Percentiles rank a stretch among this genome's conserved stretches.
Evolutionary conservation across 192 early-diverging fungal species (phyloP).

Genomic region (Coemansia sp.): DNA sequence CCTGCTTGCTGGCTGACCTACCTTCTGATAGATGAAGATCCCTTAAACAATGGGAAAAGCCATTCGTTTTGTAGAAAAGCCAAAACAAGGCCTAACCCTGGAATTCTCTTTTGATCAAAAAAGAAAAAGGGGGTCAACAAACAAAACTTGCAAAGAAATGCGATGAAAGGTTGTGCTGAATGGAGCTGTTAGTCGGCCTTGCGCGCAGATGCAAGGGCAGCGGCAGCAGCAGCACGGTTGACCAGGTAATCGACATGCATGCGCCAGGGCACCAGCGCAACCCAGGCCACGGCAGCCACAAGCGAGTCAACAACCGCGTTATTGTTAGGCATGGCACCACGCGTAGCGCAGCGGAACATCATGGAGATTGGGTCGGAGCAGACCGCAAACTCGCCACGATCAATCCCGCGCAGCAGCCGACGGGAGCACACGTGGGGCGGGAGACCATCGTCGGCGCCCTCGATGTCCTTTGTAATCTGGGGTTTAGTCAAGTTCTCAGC

Average conservation of each 20-base stretch:
- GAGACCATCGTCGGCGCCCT: conserved; percentile 62
- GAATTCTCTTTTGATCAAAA: too few species aligned
- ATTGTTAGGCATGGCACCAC: conserved; percentile 51
- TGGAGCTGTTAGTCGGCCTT: background rate
- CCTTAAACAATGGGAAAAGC: too few species aligned
- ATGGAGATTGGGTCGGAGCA: conserved; percentile 41
- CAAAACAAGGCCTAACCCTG: too few species aligned
- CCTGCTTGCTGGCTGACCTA: too few species aligned
- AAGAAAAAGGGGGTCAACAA: too few species aligned
- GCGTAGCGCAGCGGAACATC: conserved; percentile 37
- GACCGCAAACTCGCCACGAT: conserved; percentile 47
- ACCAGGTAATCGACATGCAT: conserved; percentile 38
- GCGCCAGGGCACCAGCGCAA: conserved; percentile 47
- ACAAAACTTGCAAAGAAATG: too few species aligned
- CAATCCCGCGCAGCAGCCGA: conserved; percentile 38
- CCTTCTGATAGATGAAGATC: too few species aligned
- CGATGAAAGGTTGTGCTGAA: background rate
- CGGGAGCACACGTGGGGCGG: conserved; percentile 61
- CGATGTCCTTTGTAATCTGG: conserved; percentile 65
- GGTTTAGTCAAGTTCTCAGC: conserved; percentile 75
- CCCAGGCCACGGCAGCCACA: conserved; percentile 33
- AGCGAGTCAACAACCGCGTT: conserved; percentile 44
- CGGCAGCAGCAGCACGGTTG: background rate
- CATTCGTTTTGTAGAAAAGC: too few species aligned
- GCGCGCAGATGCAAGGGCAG: conserved; percentile 6